Conservation (phyloP, 371 early-diverging fungal genomes). For the Mortierella sp. region DNA sequence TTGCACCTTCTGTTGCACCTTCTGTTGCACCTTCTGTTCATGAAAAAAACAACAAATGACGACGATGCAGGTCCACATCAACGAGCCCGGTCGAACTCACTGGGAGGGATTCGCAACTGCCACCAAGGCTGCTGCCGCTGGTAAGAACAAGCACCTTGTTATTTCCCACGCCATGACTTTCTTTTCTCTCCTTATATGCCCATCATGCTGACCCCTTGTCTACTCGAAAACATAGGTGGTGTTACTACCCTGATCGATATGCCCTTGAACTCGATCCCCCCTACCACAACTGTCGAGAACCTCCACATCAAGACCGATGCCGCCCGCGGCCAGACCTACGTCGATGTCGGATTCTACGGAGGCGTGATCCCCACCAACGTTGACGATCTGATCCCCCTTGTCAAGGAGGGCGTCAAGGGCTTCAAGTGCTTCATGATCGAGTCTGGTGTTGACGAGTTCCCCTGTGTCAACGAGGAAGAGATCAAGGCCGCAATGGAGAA, state of each 20-base stretch:
- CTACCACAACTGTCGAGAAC: constrained; percentile 81
- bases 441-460: constrained; percentile 89
- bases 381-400: constrained; percentile 70
- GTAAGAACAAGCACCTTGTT: constrained; percentile 27
- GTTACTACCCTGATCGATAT: constrained; percentile 86
- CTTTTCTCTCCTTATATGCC: not conserved
- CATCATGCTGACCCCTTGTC: not conserved
- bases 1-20: no score
- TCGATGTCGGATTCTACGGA: constrained; percentile 87
- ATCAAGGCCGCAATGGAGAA: constrained; percentile 78
- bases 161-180: constrained; percentile 5
- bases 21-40: not conserved
- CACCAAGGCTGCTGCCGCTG: constrained; percentile 85
- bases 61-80: constrained; percentile 73
- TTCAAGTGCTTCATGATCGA: constrained; percentile 91
- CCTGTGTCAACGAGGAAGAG: constrained; percentile 80
- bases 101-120: constrained; percentile 91
- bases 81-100: constrained; percentile 87
- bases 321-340: constrained; percentile 77
- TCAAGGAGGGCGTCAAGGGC: constrained; percentile 80
- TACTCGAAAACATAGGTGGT: constrained; percentile 64
- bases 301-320: constrained; percentile 75
- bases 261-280: constrained; percentile 91
- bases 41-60: not conserved
- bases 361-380: constrained; percentile 85